Evolutionary conservation across 768 basidiomycete species (phyloP).

Genomic region (Amanita subjunquillea): DNA sequence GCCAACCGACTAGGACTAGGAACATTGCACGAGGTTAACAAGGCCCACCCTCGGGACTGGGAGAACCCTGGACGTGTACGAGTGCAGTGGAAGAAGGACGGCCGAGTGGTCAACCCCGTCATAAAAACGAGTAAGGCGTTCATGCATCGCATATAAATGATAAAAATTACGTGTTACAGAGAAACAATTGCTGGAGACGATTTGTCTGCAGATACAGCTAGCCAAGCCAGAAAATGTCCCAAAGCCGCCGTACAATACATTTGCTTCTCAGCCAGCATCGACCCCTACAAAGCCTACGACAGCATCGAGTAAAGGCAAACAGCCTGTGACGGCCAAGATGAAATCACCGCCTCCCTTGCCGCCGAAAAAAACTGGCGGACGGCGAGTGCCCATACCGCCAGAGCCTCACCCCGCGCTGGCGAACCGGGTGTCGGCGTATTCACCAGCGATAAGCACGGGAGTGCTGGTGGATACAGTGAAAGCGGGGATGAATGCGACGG

Average conservation of each 20-base stretch:
- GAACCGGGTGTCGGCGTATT: conserved; percentile 69
- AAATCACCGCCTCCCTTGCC: conserved; percentile 27
- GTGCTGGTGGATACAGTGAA: conserved; percentile 78
- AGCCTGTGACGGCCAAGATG: conserved; percentile 32
- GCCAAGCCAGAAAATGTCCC: conserved; percentile 64
- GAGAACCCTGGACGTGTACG: conserved; percentile 93
- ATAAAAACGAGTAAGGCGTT: conserved; percentile 64
- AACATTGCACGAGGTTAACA: conserved; percentile 81
- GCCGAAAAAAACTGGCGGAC: conserved; percentile 21
- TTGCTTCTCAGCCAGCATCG: conserved; percentile 6
- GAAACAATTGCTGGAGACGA: conserved; percentile 68
- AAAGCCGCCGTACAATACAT: conserved; percentile 46
- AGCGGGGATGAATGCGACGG: conserved; percentile 72
- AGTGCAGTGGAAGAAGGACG: conserved; percentile 87
- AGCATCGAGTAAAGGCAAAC: conserved; percentile 40
- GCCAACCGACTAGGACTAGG: conserved; percentile 67
- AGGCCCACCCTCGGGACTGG: conserved; percentile 93
- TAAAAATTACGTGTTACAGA: conserved; percentile 29
- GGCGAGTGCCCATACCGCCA: conserved; percentile 63
- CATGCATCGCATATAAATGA: neutral
- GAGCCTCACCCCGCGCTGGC: conserved; percentile 68
- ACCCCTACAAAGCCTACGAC: conserved; percentile 18
- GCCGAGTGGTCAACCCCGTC: conserved; percentile 46
- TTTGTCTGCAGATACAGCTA: conserved; percentile 64
- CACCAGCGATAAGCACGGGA: conserved; percentile 64